Base-by-base conservation (phyloP, 164 flowering plant species). In the Magnolia officinalis region DNA sequence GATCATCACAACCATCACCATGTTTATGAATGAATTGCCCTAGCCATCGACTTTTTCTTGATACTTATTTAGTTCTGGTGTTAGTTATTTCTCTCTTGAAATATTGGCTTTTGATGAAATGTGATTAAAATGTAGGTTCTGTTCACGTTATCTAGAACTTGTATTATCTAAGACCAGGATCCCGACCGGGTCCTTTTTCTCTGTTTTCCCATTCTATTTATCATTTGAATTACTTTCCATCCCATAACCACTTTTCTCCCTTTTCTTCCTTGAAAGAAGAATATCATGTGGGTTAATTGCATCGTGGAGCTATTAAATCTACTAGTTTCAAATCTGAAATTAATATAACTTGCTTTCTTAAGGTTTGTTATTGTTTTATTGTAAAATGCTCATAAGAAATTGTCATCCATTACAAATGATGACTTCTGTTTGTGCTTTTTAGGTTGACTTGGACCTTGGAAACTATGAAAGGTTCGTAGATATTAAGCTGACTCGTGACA, bases 371-470 rank as follows among this genome's bases (percentile, higher is more conserved):
- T 50, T n/a, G 18, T 70, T 14, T 70, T 29, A 9, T 37, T n/a
- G 72, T 50, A 8, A n/a, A 45, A 18, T 70, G 72, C 6, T 45
- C 23, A 49, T 50, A 19, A n/a, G 11, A 9, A 70, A 29, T 29
- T 70, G 37, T 45, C 8, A 37, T 70, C 13, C 4, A 26, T 70
- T 70, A 70, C 58, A 70, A 50, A 23, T 23, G 24, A 23, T 23
- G 24, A 23, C 24, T 23, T 23, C 4, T 50, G 24, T 18, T 69
- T 18, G 23, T 45, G 21, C 31, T 79, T 76, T 76, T 72, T 73
- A 94, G 99, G 99, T 94, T 85, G 99, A 96, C 87, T 80, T 96
- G 75, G 99, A 96, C 80, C 98, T 96, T 74, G 99, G 99, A 66
- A 92, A 94, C 85, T 96, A 96, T 78, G 99, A 96, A 81, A 83